Conservation (phyloP, 73 alveolate genomes). For the Paramecium sexaurelia region DNA sequence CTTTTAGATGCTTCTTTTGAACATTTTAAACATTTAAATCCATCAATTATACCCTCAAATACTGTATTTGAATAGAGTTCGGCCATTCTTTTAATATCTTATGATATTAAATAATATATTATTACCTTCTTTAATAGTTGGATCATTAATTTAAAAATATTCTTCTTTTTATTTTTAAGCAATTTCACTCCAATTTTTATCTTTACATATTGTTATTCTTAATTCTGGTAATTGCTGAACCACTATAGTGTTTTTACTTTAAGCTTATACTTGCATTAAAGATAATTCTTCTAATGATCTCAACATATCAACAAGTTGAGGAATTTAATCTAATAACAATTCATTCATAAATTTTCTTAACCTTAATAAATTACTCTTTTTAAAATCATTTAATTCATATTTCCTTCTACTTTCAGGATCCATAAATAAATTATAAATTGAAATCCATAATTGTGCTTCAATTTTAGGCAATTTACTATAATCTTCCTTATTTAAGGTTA, state of each 20-base stretch:
- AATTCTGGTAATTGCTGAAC: slow-evolving; percentile 87
- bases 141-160: slow-evolving; percentile 72
- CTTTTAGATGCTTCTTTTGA: slow-evolving; percentile 92
- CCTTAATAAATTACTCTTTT: slow-evolving; percentile 93
- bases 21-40: slow-evolving; percentile 94
- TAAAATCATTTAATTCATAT: slow-evolving; percentile 96
- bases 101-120: neutral
- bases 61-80: slow-evolving; percentile 88
- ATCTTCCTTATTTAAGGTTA: slow-evolving; percentile 58
- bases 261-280: slow-evolving; percentile 72
- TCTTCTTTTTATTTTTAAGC: slow-evolving; percentile 76
- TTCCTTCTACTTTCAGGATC: slow-evolving; percentile 95
- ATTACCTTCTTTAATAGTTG: slow-evolving; percentile 70
- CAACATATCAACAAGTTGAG: slow-evolving; percentile 91
- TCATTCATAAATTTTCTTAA: slow-evolving; percentile 98
- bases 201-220: slow-evolving; percentile 66
- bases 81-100: slow-evolving; percentile 80
- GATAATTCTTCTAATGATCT: slow-evolving; percentile 96
- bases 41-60: slow-evolving; percentile 94
- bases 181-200: slow-evolving; percentile 82
- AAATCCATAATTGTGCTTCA: slow-evolving; percentile 98
- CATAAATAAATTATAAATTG: slow-evolving; percentile 97
- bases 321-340: slow-evolving; percentile 97
- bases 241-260: slow-evolving; percentile 71
- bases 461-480: slow-evolving; percentile 83